A percentile compares a stretch with the other conserved stretches of the same genome.
Conservation (phyloP, 2,329 filamentous ascomycete species). For the Ophiostoma sp. region DNA sequence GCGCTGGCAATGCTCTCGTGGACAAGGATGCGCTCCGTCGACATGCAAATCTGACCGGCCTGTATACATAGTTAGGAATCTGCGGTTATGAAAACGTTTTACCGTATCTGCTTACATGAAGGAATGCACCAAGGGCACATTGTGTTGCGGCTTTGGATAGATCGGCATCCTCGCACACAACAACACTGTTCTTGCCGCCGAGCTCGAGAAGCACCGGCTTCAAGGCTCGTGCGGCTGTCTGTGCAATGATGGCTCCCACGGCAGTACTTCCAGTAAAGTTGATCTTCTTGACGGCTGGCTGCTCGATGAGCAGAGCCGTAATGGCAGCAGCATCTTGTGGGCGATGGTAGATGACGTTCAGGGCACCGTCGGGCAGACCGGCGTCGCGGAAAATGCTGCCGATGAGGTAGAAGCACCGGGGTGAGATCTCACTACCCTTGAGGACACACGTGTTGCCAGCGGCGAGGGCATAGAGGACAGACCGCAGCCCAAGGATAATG, state of each 20-base stretch:
- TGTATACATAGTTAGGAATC: background rate
- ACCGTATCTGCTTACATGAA: slow-evolving; percentile 33
- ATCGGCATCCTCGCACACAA: slow-evolving; percentile 77
- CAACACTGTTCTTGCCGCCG: slow-evolving; percentile 73
- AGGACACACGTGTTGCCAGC: slow-evolving; percentile 71
- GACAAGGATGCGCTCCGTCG: slow-evolving; percentile 66
- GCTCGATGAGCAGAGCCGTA: slow-evolving; percentile 62
- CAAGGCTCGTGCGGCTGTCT: slow-evolving; percentile 63
- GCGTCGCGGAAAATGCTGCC: slow-evolving; percentile 63
- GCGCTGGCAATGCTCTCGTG: slow-evolving; percentile 43
- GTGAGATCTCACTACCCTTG: slow-evolving; percentile 65
- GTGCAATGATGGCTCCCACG: slow-evolving; percentile 68
- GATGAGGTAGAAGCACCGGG: slow-evolving; percentile 58
- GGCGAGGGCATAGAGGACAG: slow-evolving; percentile 62
- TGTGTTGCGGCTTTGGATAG: slow-evolving; percentile 63
- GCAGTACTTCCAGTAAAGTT: slow-evolving; percentile 78
- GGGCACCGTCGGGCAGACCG: slow-evolving; percentile 66
- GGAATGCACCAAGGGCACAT: slow-evolving; percentile 64
- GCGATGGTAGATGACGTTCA: slow-evolving; percentile 66
- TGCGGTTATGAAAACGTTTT: background rate
- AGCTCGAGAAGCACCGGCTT: slow-evolving; percentile 79
- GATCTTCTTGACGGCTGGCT: slow-evolving; percentile 67
- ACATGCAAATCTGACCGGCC: slow-evolving; percentile 70
- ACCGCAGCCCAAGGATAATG: slow-evolving; percentile 49
- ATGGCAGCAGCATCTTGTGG: slow-evolving; percentile 62